Base-by-base conservation (phyloP, 306 rosid species). In the Gleditsia sinensis region DNA sequence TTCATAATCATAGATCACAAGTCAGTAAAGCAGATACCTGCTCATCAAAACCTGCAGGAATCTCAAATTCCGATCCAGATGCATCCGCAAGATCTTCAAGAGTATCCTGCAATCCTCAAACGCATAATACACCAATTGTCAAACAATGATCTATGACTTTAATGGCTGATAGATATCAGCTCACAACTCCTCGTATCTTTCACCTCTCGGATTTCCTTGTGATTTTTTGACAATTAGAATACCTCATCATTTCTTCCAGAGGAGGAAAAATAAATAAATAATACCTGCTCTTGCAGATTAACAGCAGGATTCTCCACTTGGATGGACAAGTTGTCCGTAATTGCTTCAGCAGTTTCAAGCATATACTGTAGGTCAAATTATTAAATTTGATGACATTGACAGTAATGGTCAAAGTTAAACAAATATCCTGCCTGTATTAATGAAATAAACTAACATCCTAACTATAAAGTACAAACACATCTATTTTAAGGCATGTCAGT, bases 51-150 rank as follows among this genome's bases (percentile, higher is more conserved):
- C 80, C 83, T 1, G 81, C 82, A 48, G 91, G 85, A 55, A 90
- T 86, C 71, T 86, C 96, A 56, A 86, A 90, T 48, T 88, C 89
- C 9, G 92, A 78, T 69, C 85, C 96, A 9, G 92, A 84, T 67
- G 89, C 81, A 71, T 86, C 82, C 16, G 85, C 85, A 54, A 90
- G 80, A 76, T 88, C 89, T 60, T 84, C 88, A 67, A 90, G 81
- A n/a, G 75, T 23, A 56, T 84, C 91, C 96, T 87, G 91, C 43
- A 82, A 61, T 36, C 60, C 27, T 45, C 70, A 74, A 30, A 54
- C n/a, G 5, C 63, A 66, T 49, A 49, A 12, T 24, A 81, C 69
- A 50, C 14, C 27, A 45, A 50, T 10, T 64, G 9, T 67, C 67
- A 28, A 79, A 43, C 11, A 75, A 46, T 40, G 37, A 48, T 30